Base-by-base conservation (phyloP, 164 flowering plant species). In the Chloranthus sessilifolius region DNA sequence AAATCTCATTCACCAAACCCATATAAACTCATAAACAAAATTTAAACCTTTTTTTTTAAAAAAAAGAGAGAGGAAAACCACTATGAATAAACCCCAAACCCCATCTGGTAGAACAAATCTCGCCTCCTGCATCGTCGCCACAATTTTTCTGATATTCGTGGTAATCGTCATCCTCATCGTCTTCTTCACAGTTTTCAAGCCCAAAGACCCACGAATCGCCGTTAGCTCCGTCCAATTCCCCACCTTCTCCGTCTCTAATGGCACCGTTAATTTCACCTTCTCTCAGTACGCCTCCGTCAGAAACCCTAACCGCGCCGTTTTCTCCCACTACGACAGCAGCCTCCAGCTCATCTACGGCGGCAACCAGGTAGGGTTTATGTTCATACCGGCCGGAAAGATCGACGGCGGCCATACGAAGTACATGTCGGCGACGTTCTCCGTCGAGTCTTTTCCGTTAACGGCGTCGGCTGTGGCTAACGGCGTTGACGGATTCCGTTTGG, bases 361-460 rank as follows among this genome's bases (percentile, higher is more conserved):
- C 20, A 65, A 25, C 56, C 91, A 72, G 35, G 79, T 88, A 34
- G 97, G 94, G 0, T 82, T 88, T 77, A 79, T 92, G 87, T 92
- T 86, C 82, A 76, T 92, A 3, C 99, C 99, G 48, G 95, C 96
- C 38, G 99, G 99, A 0, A 72, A 71, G 52, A 79, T 92, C 74
- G 68, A 50, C 36, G 53, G 89, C 23, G 89, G 91, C 27, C 67
- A 53, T 42, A 81, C 87, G 16, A 73, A 77, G 74, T 76, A 75
- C 72, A 79, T 92, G 84, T 75, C 89, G 16, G 95, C 95, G 45
- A 88, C 82, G 4, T 92, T 92, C 58, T 52, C 88, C 48, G 96
- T 86, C 38, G 47, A 79, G 62, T 65, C 88, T 0, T 83, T 92
- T 63, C 91, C 92, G 1, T 16, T 88, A 11, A 14, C 43, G 3